Conservation (phyloP, 352 stramenopile genomes). For the Phytophthora tentaculata region DNA sequence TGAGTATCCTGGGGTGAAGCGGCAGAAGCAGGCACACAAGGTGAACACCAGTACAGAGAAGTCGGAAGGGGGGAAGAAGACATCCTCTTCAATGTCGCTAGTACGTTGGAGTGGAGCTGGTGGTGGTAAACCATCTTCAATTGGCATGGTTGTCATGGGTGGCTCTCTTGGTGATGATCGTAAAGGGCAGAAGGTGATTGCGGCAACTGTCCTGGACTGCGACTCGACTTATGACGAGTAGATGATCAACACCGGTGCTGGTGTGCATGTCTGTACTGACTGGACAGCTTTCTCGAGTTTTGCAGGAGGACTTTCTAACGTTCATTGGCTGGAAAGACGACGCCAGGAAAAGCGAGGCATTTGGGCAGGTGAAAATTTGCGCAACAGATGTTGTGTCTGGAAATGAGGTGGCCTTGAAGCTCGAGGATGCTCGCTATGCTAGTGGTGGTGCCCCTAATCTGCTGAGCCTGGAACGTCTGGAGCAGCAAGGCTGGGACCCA, state of each 20-base stretch:
- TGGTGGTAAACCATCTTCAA: not conserved
- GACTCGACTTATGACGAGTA: not conserved
- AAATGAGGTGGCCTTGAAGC: not conserved
- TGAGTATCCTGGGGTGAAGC: not conserved
- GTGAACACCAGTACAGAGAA: not conserved
- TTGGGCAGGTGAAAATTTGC: not conserved
- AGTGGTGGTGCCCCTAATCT: not conserved
- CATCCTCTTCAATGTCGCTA: not conserved
- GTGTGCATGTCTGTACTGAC: not conserved
- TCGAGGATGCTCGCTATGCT: not conserved
- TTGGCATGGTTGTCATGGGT: not conserved
- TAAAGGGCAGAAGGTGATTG: too few relatives aligned
- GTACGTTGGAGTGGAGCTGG: not conserved
- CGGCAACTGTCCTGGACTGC: not conserved
- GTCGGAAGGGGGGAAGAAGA: not conserved
- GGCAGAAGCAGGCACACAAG: not conserved
- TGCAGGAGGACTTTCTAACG: not conserved
- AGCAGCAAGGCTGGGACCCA: too few relatives aligned
- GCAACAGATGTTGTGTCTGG: not conserved
- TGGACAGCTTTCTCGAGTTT: not conserved
- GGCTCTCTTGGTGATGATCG: too few relatives aligned
- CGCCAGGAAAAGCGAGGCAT: not conserved
- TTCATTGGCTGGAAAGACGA: not conserved
- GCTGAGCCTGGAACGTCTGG: not conserved
- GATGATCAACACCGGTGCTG: not conserved